Percentiles rank a stretch among this genome's conserved stretches.
phyloP scores from a whole-genome alignment of 208 protist species.

The Crithidia bombi region DNA sequence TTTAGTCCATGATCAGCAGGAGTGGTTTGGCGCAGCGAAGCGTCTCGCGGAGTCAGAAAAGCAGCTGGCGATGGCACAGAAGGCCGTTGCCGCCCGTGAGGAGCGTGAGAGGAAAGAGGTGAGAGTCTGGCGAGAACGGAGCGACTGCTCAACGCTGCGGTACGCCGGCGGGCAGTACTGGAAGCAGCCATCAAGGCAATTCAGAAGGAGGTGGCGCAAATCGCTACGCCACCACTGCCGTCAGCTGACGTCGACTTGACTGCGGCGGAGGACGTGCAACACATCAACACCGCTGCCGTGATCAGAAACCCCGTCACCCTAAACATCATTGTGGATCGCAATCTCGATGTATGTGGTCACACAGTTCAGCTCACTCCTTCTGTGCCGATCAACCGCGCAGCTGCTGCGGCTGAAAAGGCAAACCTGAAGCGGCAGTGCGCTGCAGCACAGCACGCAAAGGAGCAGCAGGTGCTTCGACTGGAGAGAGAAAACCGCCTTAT shows the following conservation, averaged over 20 bases:
- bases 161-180: background rate
- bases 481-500: slow-evolving; percentile 27
- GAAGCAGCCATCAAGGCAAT: background rate
- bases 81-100: background rate
- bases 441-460: background rate
- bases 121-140: background rate
- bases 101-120: background rate
- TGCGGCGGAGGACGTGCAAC: background rate
- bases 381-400: background rate
- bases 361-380: background rate
- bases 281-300: background rate
- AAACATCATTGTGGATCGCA: no score
- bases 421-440: slow-evolving; percentile 7
- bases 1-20: background rate
- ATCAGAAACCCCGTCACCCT: no score
- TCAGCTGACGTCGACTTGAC: background rate
- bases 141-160: background rate
- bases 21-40: background rate
- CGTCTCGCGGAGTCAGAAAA: background rate
- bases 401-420: background rate
- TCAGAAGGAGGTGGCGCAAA: background rate
- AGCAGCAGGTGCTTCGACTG: slow-evolving; percentile 7
- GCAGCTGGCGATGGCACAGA: background rate
- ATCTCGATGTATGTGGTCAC: background rate
- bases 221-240: background rate